A percentile compares a stretch with the other conserved stretches of the same genome.
Evolutionary conservation across 2,329 filamentous ascomycete species (phyloP).

Genomic region (Colletotrichum euphorbiae): DNA sequence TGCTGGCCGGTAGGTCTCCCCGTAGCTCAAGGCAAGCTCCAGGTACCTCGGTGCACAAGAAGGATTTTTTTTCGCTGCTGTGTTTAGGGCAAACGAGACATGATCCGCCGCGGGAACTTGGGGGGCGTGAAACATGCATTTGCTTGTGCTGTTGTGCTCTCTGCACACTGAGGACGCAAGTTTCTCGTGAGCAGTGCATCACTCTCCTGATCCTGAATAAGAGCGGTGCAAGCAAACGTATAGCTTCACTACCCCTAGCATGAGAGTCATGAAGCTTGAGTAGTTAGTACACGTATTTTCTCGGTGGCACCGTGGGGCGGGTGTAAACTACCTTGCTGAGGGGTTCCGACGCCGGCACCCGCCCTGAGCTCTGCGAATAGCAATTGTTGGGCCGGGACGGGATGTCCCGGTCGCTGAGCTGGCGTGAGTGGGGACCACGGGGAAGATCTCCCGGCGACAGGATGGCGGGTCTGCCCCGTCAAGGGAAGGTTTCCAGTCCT

Average conservation of each 20-base stretch:
- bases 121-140: constrained; percentile 1
- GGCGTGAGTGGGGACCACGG: constrained; percentile 34
- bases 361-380: constrained; percentile 26
- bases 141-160: constrained; percentile 1
- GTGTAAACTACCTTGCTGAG: no score
- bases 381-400: constrained; percentile 21
- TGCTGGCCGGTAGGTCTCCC: no score
- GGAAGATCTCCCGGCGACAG: constrained; percentile 36
- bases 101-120: constrained; percentile 10
- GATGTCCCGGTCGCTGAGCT: constrained; percentile 26
- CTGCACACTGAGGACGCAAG: neutral
- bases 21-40: neutral
- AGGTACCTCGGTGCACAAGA: neutral
- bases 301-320: neutral
- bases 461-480: constrained; percentile 13
- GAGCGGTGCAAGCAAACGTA: neutral
- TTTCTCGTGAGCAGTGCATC: neutral
- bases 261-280: neutral
- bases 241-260: neutral
- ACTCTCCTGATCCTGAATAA: neutral
- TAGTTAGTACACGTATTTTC: no score
- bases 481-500: neutral
- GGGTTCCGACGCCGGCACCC: neutral
- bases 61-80: neutral
- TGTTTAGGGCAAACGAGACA: constrained; percentile 21